Percentiles rank a stretch among this genome's conserved stretches.
These are phyloP conservation scores for Glaciozyma martinii DNA, from an alignment of 768 basidiomycete species.

Conservation along the genomic window DNA sequence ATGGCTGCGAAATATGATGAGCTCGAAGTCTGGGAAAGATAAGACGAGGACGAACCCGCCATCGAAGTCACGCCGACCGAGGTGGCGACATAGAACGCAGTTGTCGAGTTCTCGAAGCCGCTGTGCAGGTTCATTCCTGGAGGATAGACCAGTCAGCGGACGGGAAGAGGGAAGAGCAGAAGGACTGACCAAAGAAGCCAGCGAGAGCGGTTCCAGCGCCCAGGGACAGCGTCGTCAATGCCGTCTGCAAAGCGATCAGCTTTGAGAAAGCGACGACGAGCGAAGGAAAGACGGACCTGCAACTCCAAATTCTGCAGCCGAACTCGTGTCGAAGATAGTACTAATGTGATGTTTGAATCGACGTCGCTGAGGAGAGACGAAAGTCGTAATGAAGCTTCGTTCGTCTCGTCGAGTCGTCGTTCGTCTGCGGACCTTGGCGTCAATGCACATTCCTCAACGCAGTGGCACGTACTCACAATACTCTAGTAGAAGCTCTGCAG, in stretches of 20 bases:
- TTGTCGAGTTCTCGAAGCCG: conserved; percentile 15
- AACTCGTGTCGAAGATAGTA: conserved; percentile 12
- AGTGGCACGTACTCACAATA: conserved; percentile 12
- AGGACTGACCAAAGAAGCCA: conserved; percentile 16
- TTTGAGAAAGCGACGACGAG: neutral
- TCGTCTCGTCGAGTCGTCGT: conserved; percentile 22
- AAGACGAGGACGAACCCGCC: conserved; percentile 1
- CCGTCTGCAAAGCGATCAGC: conserved; percentile 8
- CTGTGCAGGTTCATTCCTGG: conserved; percentile 23
- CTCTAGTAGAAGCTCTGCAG: conserved; percentile 23
- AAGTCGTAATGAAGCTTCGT: conserved; percentile 16
- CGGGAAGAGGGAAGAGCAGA: neutral
- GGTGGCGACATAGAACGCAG: conserved; percentile 11
- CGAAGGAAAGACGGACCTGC: conserved; percentile 5
- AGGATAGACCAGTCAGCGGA: too few relatives aligned
- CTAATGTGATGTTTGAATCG: conserved; percentile 23
- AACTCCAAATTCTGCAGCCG: conserved; percentile 25
- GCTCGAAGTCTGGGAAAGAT: too few relatives aligned
- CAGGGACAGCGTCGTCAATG: conserved; percentile 24
- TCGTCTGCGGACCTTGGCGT: conserved; percentile 9
- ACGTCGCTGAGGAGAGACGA: conserved; percentile 16
- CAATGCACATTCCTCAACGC: neutral
- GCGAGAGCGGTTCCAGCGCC: conserved; percentile 21
- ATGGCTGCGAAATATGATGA: neutral
- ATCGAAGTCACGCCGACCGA: neutral